Base-by-base conservation (phyloP, 441 rosid species). In the California macrophylla region DNA sequence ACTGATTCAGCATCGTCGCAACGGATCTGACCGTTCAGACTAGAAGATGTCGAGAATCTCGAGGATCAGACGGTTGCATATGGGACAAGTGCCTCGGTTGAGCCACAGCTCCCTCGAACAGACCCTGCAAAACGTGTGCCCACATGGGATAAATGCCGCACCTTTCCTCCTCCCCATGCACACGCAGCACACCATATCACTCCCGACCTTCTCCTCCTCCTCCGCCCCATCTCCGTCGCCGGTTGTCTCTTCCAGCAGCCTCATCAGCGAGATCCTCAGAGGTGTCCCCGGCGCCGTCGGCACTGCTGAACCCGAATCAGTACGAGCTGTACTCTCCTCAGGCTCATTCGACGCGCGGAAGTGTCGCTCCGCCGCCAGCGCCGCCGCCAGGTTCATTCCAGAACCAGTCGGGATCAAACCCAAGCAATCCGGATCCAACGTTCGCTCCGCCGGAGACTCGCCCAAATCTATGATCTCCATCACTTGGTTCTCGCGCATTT, bases 131-230 rank as follows among this genome's bases (percentile, higher is more conserved):
- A 84, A 92, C 25, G 96, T 85, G 56, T 92, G 98, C 24, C 98
- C 98, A 79, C 98, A 90, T 52, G 96, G 92, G 66, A 92, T 90
- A 73, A 92, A 90, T 47, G 98, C 98, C 23, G 98, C 91, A 0
- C 93, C 96, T 67, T 89, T 90, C 73, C 81, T 84, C 76, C 90
- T 84, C 54, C 77, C 89, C 96, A 90, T 86, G 84, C 98, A 92
- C 85, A 92, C 98, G 90, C 98, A 92, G 74, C 98, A 92, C 88
- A 85, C 71, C 18, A 75, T 32, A 76, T 88, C 98, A 71, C 28
- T 72, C 7, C 84, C 85, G 72, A 3, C 64, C 28, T 42, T 73
- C 75, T 29, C 75, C 72, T 2, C 42, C 24, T 15, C 75, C 81
- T 30, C 76, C 65, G 3, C 71, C 64, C 76, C 25, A 6, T 78